These are phyloP conservation scores for Puccinia polysora DNA, from an alignment of 1,284 basidiomycete species.

Conservation along the genomic window DNA sequence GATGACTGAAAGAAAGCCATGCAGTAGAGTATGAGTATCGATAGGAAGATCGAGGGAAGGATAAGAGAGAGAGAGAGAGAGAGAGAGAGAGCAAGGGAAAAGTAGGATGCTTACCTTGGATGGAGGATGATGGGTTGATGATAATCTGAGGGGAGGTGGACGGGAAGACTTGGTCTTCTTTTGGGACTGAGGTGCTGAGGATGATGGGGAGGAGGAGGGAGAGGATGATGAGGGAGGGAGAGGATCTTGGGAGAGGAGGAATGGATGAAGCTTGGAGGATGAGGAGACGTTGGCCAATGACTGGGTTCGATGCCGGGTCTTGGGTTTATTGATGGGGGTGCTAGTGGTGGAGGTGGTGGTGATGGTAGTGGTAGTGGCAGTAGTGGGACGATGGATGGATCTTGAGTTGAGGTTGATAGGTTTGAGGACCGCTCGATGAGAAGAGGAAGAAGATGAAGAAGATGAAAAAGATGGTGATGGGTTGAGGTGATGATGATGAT, in stretches of 20 bases:
- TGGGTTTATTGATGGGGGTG: too few relatives aligned
- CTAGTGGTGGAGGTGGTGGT: background rate
- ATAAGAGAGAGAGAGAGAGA: background rate
- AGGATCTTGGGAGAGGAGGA: background rate
- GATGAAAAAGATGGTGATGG: background rate
- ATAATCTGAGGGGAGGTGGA: slow-evolving; percentile 1
- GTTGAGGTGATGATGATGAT: background rate
- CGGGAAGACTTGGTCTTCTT: slow-evolving; percentile 16
- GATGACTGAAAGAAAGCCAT: background rate
- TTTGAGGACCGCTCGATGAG: background rate
- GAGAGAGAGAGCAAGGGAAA: background rate
- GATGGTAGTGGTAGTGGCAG: background rate
- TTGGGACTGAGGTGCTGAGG: background rate
- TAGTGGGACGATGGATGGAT: background rate
- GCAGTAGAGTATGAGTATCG: background rate
- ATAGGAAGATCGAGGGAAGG: background rate
- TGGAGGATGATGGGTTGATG: too few relatives aligned
- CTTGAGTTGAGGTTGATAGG: background rate
- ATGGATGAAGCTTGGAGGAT: too few relatives aligned
- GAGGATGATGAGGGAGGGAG: background rate
- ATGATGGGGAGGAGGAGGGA: background rate
- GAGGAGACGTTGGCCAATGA: background rate
- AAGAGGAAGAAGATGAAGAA: background rate
- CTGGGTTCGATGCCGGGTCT: background rate
- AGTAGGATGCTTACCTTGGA: background rate